Conservation (phyloP, 2,329 filamentous ascomycete genomes). For the Cytospora schulzeri region DNA sequence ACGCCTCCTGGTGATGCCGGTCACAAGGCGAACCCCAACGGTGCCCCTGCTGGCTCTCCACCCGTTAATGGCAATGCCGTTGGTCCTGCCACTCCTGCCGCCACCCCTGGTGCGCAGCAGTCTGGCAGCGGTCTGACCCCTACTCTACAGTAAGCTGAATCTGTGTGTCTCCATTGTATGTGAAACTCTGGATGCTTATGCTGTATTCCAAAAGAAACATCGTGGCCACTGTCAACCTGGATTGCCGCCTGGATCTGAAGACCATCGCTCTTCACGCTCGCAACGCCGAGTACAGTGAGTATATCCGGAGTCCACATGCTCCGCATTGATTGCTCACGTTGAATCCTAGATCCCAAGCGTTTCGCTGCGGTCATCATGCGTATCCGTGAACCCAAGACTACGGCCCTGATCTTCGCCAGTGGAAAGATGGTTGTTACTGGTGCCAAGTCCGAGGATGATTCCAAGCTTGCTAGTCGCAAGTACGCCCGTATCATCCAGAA, state of each 20-base stretch:
- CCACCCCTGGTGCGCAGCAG: constrained; percentile 81
- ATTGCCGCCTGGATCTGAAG: constrained; percentile 96
- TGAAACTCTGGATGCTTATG: constrained; percentile 57
- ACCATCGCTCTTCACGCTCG: constrained; percentile 97
- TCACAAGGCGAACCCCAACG: constrained; percentile 57
- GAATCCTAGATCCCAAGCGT: constrained; percentile 60
- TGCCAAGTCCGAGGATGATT: constrained; percentile 97
- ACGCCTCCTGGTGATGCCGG: constrained; percentile 77
- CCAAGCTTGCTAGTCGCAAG: constrained; percentile 93
- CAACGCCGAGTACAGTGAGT: constrained; percentile 85
- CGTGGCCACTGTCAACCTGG: constrained; percentile 96
- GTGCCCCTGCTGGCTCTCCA: constrained; percentile 56
- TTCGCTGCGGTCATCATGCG: constrained; percentile 99
- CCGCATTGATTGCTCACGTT: constrained; percentile 22
- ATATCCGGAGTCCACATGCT: constrained; percentile 20
- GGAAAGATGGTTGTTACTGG: constrained; percentile 99
- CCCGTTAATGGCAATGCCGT: constrained; percentile 73
- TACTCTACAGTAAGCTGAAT: constrained; percentile 91
- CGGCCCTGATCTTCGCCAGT: constrained; percentile 94
- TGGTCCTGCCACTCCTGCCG: constrained; percentile 86
- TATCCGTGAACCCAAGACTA: constrained; percentile 98
- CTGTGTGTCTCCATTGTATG: constrained; percentile 37
- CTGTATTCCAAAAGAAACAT: constrained; percentile 77
- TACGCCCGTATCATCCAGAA: constrained; percentile 99
- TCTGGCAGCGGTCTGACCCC: constrained; percentile 88